Conservation (phyloP, 2,329 filamentous ascomycete species). For the Aureobasidium vineae region DNA sequence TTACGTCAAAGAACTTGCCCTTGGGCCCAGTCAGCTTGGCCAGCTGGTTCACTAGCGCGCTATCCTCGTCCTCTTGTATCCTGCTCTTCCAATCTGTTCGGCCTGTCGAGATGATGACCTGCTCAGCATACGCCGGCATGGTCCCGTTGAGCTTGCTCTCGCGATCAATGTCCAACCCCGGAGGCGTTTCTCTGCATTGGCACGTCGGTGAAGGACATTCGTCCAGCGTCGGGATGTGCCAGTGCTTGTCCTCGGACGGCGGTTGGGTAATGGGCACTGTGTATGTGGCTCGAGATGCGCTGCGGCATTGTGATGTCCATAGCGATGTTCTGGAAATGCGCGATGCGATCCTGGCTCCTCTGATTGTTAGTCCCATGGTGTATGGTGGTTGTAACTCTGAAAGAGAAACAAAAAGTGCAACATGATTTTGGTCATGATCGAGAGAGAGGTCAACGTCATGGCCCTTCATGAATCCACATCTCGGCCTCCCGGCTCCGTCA, state of each 20-base stretch:
- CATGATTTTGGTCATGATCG: neutral
- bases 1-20: constrained; percentile 48
- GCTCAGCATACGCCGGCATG: constrained; percentile 75
- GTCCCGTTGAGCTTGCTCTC: constrained; percentile 68
- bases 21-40: constrained; percentile 53
- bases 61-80: constrained; percentile 74
- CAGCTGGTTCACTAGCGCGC: constrained; percentile 64
- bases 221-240: constrained; percentile 48
- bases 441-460: constrained; percentile 1
- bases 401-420: neutral
- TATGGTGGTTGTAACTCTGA: neutral
- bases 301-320: constrained; percentile 15
- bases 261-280: constrained; percentile 36
- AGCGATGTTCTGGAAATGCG: neutral
- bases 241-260: constrained; percentile 19
- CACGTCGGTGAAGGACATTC: constrained; percentile 75
- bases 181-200: constrained; percentile 65
- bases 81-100: constrained; percentile 75
- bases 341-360: constrained; percentile 1
- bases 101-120: constrained; percentile 80
- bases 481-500: neutral
- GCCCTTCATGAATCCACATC: constrained; percentile 8
- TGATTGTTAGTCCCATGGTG: constrained; percentile 7
- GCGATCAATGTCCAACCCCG: constrained; percentile 70
- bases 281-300: constrained; percentile 11